Conservation (phyloP, 2,329 filamentous ascomycete species). For the Epichloe sibirici region DNA sequence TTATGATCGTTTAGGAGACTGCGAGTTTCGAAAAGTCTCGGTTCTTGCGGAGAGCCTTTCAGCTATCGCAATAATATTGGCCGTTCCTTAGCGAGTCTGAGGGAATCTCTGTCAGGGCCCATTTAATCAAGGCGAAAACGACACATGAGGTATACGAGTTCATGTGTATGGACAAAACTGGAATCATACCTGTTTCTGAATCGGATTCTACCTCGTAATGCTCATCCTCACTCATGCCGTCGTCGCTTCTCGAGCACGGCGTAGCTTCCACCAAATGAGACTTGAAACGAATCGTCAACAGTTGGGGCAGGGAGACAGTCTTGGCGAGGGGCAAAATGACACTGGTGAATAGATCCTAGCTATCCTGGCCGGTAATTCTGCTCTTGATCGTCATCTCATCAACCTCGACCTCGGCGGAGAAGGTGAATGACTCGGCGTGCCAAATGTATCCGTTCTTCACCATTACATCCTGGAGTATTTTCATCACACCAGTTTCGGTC, state of each 20-base stretch:
- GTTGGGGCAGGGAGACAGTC: neutral
- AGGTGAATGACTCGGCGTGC: neutral
- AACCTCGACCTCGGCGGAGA: neutral
- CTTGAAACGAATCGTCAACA: neutral
- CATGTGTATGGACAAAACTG: too few relatives aligned
- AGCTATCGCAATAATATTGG: too few relatives aligned
- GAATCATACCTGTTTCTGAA: too few relatives aligned
- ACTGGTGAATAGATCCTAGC: neutral
- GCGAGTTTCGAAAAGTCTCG: too few relatives aligned
- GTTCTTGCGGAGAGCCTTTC: too few relatives aligned
- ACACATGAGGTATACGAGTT: too few relatives aligned
- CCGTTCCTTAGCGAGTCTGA: too few relatives aligned
- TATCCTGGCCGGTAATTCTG: neutral
- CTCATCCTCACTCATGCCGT: neutral
- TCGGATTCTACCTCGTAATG: neutral
- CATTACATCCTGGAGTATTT: too few relatives aligned
- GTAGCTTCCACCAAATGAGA: neutral
- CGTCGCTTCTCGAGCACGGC: neutral
- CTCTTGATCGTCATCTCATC: neutral
- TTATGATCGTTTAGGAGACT: too few relatives aligned
- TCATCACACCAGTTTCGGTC: too few relatives aligned
- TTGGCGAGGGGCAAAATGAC: neutral
- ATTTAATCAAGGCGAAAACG: too few relatives aligned
- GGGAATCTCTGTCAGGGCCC: too few relatives aligned
- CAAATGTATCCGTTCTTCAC: rapidly evolving